phyloP scores from a whole-genome alignment of 2,329 filamentous ascomycete species.

The Phialocephala sp. region DNA sequence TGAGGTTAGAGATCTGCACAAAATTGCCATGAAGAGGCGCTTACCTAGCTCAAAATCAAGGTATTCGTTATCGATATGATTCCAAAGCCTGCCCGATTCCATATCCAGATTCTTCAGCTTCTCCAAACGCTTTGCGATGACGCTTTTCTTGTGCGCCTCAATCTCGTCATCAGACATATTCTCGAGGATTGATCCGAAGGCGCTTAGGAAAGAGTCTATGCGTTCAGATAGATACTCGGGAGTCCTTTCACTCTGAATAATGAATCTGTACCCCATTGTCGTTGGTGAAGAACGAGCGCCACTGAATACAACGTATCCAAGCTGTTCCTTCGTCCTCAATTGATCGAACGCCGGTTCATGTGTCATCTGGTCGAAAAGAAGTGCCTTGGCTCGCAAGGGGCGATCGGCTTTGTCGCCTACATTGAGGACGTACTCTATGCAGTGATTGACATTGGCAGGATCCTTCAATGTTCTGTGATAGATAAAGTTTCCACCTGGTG shows the following conservation, averaged over 20 bases:
- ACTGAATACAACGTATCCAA: slow-evolving; percentile 95
- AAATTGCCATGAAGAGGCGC: slow-evolving; percentile 34
- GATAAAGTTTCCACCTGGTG: slow-evolving; percentile 80
- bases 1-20: slow-evolving; percentile 5
- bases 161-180: slow-evolving; percentile 85
- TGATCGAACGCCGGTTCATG: slow-evolving; percentile 96
- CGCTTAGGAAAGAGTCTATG: slow-evolving; percentile 82
- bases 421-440: slow-evolving; percentile 78
- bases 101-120: slow-evolving; percentile 91
- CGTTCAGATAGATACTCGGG: slow-evolving; percentile 84
- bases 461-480: slow-evolving; percentile 84
- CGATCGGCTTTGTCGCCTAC: slow-evolving; percentile 73
- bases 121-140: slow-evolving; percentile 86
- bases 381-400: slow-evolving; percentile 73
- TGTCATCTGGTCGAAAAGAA: slow-evolving; percentile 87
- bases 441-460: slow-evolving; percentile 87
- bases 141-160: slow-evolving; percentile 86
- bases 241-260: slow-evolving; percentile 91
- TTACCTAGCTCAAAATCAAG: slow-evolving; percentile 89
- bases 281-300: slow-evolving; percentile 74
- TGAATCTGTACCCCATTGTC: slow-evolving; percentile 83
- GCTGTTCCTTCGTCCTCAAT: slow-evolving; percentile 93
- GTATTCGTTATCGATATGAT: slow-evolving; percentile 81
- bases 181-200: slow-evolving; percentile 68
- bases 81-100: slow-evolving; percentile 84